phyloP scores from a whole-genome alignment of 164 flowering plant genomes.

The Sedum album region DNA sequence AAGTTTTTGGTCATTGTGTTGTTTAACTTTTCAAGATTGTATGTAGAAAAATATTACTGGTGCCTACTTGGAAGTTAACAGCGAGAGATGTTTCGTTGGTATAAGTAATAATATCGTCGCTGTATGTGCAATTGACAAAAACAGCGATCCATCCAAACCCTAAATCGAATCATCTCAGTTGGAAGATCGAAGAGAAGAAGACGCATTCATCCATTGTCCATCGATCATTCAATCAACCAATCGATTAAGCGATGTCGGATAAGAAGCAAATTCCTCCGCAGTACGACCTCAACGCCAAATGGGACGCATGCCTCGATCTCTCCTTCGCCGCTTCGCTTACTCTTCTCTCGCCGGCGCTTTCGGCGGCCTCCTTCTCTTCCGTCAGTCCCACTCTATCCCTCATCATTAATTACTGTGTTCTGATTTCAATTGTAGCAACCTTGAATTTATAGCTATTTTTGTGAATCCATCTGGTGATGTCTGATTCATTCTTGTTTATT shows the following conservation, averaged over 20 bases:
- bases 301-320: constrained; percentile 87
- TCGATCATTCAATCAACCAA: too few species aligned
- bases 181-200: too few species aligned
- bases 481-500: constrained; percentile 6
- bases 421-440: background rate
- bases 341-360: constrained; percentile 73
- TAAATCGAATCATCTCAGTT: background rate
- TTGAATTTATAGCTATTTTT: too few species aligned
- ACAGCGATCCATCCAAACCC: background rate
- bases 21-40: too few species aligned
- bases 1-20: too few species aligned
- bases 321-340: constrained; percentile 64
- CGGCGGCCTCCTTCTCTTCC: constrained; percentile 74
- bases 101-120: too few species aligned
- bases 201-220: too few species aligned
- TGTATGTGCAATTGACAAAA: too few species aligned
- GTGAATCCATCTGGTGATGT: background rate
- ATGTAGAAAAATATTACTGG: too few species aligned
- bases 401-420: background rate
- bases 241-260: constrained; percentile 35
- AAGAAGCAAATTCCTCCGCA: constrained; percentile 27
- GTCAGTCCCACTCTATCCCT: constrained; percentile 33
- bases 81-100: too few species aligned
- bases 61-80: too few species aligned
- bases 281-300: constrained; percentile 46